Evolutionary conservation across 306 rosid species (phyloP), one percentile per base, ranked within the genome.

Genomic region (Mimosa bimucronata): DNA sequence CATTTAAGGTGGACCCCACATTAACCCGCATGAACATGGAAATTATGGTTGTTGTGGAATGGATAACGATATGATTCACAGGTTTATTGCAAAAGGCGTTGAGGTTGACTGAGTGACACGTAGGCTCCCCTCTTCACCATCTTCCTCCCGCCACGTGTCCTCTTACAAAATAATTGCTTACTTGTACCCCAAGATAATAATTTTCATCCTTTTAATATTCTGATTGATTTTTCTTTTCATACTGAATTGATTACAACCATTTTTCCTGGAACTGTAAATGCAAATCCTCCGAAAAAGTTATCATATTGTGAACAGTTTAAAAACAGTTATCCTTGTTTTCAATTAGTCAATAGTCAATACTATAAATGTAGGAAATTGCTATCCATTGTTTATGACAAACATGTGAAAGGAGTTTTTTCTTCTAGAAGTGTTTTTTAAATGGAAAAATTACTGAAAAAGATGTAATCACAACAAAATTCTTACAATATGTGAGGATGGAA

Each of bases 81-180:
- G 23, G 37, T 30, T 4, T 25, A 60, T 60, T 9, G 19, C 3
- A 14, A 61, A 61, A 26, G 38, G 66, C 18, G 0, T 13, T 6
- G 66, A 61, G n/a, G 66, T 61, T 61, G 66, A 61, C 66, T 13
- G 34, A 13, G 16, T 57, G 34, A 60, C 66, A 60, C 66, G 31
- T 58, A 10, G 31, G 66, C 34, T 4, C 30, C 16, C 66, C 34
- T 9, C 65, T 9, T 12, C 18, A 26, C 66, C 66, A 60, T 60
- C 66, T 2, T 60, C 2, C 31, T 26, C 26, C 66, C 26, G 66
- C 66, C 66, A 60, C 66, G 65, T 58, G 15, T 0, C 25, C 62
- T 50, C 21, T 12, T 44, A 2, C 10, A 40, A 3, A 44, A 12
- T 44, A 44, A 44, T 44, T 44, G 50, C 23, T 53, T 19, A n/a